Evolutionary conservation across 2,329 filamentous ascomycete species (phyloP), one percentile per base, ranked within the genome.

Genomic region (Colletotrichum sp.): DNA sequence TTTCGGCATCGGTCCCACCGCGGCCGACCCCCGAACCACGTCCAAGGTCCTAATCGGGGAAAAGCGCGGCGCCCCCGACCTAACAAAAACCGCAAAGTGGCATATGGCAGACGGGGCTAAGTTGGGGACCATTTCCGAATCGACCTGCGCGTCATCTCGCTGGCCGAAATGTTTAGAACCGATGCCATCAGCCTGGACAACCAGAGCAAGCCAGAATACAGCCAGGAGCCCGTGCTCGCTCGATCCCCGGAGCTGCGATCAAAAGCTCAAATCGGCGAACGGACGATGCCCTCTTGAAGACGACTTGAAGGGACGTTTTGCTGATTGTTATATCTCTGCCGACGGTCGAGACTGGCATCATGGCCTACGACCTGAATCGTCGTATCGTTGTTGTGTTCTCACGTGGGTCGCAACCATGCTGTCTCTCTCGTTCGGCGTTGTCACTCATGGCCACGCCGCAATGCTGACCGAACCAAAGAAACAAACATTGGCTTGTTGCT

Each of bases 261-360:
- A n/a, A 68, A 73, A 52, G 70, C 58, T 60, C 58, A 60, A 34
- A 76, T 76, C 73, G 73, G 70, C 70, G 70, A 58, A 73, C 73
- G 60, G 70, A 69, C 70, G 12, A 30, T 38, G 24, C 36, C 32
- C 28, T 18, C 24, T 32, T 52, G 5, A 34, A 66, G 10, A 66
- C n/a, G 69, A 62, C 12, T 21, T 34, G n/a, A 13, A 24, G 24
- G 32, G 21, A 34, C 21, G 62, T 52, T 16, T 18, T 18, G 43
- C 13, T 13, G 7, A 30, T 56, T 15, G 28, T 30, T 56, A 48
- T 36, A 28, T 71, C 2, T 30, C 30, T 55, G 24, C 38, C 15
- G 43, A n/a, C 24, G 18, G 62, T n/a, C 16, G 38, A 52, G 32
- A 70, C 18, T 24, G n/a, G 9, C 16, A 21, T 16, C 10, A 34